phyloP scores from a whole-genome alignment of 257 asterid genomes.

The Voacanga thouarsii region DNA sequence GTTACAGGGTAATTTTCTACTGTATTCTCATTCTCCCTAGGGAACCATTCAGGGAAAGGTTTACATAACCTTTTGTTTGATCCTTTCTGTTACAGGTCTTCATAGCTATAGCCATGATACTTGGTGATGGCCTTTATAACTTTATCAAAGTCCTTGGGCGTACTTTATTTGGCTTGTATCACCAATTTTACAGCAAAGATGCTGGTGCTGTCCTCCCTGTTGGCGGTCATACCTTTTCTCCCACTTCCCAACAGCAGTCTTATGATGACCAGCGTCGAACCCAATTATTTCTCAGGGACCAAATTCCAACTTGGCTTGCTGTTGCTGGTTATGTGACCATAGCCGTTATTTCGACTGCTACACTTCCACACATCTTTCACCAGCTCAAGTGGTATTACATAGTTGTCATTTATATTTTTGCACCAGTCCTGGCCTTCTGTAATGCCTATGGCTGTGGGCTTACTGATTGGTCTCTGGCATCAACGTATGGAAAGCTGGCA shows the following conservation, averaged over 20 bases:
- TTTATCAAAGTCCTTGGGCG: slow-evolving; percentile 71
- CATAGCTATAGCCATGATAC: slow-evolving; percentile 90
- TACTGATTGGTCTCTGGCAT: slow-evolving; percentile 88
- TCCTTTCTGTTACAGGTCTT: slow-evolving; percentile 47
- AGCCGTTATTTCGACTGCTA: slow-evolving; percentile 53
- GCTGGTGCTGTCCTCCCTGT: slow-evolving; percentile 47
- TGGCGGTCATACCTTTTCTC: slow-evolving; percentile 30
- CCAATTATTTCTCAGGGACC: slow-evolving; percentile 74
- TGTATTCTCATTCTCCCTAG: background rate
- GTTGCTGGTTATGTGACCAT: slow-evolving; percentile 51
- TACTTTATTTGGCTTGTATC: slow-evolving; percentile 59
- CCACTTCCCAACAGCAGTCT: slow-evolving; percentile 33
- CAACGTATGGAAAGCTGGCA: slow-evolving; percentile 86
- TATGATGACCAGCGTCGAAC: slow-evolving; percentile 69
- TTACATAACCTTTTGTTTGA: slow-evolving; percentile 2
- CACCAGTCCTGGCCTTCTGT: slow-evolving; percentile 84
- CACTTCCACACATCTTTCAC: slow-evolving; percentile 68
- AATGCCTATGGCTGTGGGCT: slow-evolving; percentile 92
- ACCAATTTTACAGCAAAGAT: slow-evolving; percentile 42
- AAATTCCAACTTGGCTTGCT: slow-evolving; percentile 78
- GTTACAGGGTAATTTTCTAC: slow-evolving; percentile 59
- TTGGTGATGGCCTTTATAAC: slow-evolving; percentile 92
- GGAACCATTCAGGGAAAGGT: background rate
- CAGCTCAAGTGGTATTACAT: slow-evolving; percentile 82
- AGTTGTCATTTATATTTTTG: slow-evolving; percentile 60